Conservation (phyloP, 2,329 filamentous ascomycete genomes). For the Pseudogymnoascus sp. region DNA sequence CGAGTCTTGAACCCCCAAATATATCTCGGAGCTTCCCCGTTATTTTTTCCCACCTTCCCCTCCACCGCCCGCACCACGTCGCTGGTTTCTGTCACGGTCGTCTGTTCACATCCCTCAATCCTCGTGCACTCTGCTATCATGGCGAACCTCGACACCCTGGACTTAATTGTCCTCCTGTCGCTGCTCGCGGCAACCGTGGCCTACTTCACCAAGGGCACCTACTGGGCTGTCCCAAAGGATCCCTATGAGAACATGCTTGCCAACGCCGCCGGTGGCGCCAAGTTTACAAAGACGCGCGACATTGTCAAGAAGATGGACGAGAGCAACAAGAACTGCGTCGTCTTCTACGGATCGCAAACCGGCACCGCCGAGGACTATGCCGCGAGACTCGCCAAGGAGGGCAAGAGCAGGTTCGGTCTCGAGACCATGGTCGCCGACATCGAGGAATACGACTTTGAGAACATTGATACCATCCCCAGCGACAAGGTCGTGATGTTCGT, state of each 20-base stretch:
- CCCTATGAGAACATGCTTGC: slow-evolving; percentile 74
- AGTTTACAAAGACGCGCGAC: slow-evolving; percentile 79
- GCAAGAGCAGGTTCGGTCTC: slow-evolving; percentile 88
- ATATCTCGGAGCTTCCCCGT: slow-evolving; percentile 4
- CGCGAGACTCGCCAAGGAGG: slow-evolving; percentile 91
- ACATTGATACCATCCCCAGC: slow-evolving; percentile 76
- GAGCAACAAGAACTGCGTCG: slow-evolving; percentile 90
- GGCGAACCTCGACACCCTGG: slow-evolving; percentile 94
- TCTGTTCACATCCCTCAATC: slow-evolving; percentile 1
- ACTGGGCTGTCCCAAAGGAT: slow-evolving; percentile 85
- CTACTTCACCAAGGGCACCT: slow-evolving; percentile 95
- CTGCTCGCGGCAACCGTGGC: slow-evolving; percentile 82
- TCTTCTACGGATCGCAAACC: slow-evolving; percentile 98
- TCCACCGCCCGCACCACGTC: neutral
- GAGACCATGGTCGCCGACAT: slow-evolving; percentile 98
- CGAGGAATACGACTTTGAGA: slow-evolving; percentile 96
- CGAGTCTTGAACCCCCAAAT: neutral
- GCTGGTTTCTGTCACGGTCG: neutral
- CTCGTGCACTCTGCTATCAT: slow-evolving; percentile 44
- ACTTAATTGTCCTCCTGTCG: slow-evolving; percentile 80
- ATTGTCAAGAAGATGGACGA: slow-evolving; percentile 96
- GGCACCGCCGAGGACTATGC: slow-evolving; percentile 98
- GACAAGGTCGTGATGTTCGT: slow-evolving; percentile 95
- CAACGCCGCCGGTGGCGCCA: slow-evolving; percentile 60
- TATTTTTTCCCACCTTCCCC: neutral